These are phyloP conservation scores for Curvularia sp. DNA, from an alignment of 2,329 filamentous ascomycete genomes.

Conservation along the genomic window DNA sequence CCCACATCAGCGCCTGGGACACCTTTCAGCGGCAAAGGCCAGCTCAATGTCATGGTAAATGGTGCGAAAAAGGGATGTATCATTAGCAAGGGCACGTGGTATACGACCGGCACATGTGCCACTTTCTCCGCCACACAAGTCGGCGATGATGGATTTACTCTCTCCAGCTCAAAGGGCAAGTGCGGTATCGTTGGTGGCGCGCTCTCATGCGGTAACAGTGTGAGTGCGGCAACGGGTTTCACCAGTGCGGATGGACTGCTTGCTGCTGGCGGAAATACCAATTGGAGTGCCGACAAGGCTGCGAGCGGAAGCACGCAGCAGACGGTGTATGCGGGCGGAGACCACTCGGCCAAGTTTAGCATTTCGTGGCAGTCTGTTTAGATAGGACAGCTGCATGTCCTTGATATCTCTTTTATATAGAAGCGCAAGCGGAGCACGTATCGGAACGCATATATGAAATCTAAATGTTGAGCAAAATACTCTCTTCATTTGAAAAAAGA, in stretches of 20 bases:
- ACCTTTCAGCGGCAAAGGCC: conserved; percentile 66
- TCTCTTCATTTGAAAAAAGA: neutral
- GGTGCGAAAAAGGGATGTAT: conserved; percentile 67
- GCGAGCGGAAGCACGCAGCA: conserved; percentile 55
- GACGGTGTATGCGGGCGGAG: conserved; percentile 51
- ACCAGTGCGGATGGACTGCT: conserved; percentile 46
- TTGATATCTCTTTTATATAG: neutral
- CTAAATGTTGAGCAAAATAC: neutral
- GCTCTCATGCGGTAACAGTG: conserved; percentile 63
- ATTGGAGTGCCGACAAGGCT: conserved; percentile 54
- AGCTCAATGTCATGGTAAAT: conserved; percentile 62
- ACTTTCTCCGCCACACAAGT: conserved; percentile 64
- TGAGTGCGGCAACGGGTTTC: conserved; percentile 54
- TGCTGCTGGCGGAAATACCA: conserved; percentile 47
- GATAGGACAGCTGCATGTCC: neutral
- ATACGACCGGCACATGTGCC: conserved; percentile 70
- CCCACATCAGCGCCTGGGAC: conserved; percentile 46
- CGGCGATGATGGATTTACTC: conserved; percentile 36
- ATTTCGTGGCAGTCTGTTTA: conserved; percentile 48
- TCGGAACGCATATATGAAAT: neutral
- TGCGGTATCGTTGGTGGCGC: conserved; percentile 64
- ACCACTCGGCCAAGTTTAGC: conserved; percentile 43
- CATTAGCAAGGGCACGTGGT: conserved; percentile 72
- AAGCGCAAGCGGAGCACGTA: neutral
- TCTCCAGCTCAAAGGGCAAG: conserved; percentile 46